A percentile compares a stretch with the other conserved stretches of the same genome.
These are phyloP conservation scores for Nyssa sinensis DNA, from an alignment of 148 eudicot genomes.

Conservation along the genomic window DNA sequence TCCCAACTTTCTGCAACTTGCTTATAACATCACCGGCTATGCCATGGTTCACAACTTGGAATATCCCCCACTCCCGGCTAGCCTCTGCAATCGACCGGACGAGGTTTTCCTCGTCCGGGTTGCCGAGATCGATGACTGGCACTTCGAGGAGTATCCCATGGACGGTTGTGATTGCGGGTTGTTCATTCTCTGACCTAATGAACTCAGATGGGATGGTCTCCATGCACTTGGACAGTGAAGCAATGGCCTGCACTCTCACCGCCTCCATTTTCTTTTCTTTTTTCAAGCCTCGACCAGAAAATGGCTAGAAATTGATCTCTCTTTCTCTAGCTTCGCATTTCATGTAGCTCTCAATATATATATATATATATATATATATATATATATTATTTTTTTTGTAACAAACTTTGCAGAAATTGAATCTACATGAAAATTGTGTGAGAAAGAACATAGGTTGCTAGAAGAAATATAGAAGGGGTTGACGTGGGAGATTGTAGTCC, in stretches of 20 bases:
- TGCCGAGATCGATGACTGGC: constrained; percentile 39
- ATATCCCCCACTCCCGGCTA: constrained; percentile 49
- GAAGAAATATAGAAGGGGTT: too few species aligned
- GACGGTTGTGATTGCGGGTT: constrained; percentile 41
- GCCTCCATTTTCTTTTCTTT: constrained; percentile 20
- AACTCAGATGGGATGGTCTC: constrained; percentile 45
- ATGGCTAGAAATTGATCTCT: neutral
- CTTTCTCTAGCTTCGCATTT: too few species aligned
- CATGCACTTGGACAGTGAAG: constrained; percentile 15
- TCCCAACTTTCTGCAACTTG: constrained; percentile 40
- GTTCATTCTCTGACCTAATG: constrained; percentile 44
- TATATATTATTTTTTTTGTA: too few species aligned
- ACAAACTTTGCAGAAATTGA: too few species aligned
- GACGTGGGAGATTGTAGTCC: too few species aligned
- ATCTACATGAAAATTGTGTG: too few species aligned
- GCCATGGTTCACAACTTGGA: constrained; percentile 51
- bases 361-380: too few species aligned
- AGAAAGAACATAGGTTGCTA: too few species aligned
- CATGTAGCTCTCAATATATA: too few species aligned
- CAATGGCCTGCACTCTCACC: constrained; percentile 51
- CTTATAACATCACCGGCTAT: constrained; percentile 37
- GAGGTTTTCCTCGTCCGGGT: constrained; percentile 15
- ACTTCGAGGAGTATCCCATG: constrained; percentile 32
- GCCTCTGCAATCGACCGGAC: constrained; percentile 32
- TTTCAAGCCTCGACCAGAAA: too few species aligned